These are phyloP conservation scores for Juglanconis sp. DNA, from an alignment of 2,329 filamentous ascomycete genomes.

Conservation along the genomic window DNA sequence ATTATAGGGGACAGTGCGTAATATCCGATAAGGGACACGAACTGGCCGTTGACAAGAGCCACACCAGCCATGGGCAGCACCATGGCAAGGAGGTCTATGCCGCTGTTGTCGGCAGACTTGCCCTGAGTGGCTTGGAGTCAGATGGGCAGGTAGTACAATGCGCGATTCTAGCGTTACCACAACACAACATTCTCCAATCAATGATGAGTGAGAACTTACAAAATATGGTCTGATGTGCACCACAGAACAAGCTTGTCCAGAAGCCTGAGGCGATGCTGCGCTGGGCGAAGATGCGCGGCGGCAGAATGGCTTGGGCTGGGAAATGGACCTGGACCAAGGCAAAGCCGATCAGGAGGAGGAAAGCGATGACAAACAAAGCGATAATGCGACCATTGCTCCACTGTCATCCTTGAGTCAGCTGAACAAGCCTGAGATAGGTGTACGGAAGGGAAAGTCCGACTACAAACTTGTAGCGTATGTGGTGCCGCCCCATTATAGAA, in stretches of 20 bases:
- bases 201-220: not conserved
- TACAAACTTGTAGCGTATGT: slow-evolving; percentile 14
- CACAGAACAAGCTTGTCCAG: slow-evolving; percentile 30
- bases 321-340: slow-evolving; percentile 37
- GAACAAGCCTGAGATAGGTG: not conserved
- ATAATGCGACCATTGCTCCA: slow-evolving; percentile 29
- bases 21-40: slow-evolving; percentile 29
- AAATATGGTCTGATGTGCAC: slow-evolving; percentile 11
- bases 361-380: slow-evolving; percentile 27
- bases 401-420: not conserved
- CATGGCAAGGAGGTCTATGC: slow-evolving; percentile 28
- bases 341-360: slow-evolving; percentile 26
- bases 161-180: not conserved
- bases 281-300: slow-evolving; percentile 42
- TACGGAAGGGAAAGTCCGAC: too few species aligned
- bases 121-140: slow-evolving; percentile 30
- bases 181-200: not conserved
- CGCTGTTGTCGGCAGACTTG: slow-evolving; percentile 27
- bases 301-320: slow-evolving; percentile 42
- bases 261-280: slow-evolving; percentile 39
- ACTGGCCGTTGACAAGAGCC: slow-evolving; percentile 21
- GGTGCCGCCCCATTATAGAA: slow-evolving; percentile 25
- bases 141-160: slow-evolving; percentile 28
- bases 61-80: slow-evolving; percentile 25
- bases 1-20: slow-evolving; percentile 32